These are phyloP conservation scores for Mariannaea sp. DNA, from an alignment of 2,329 filamentous ascomycete genomes.

Conservation along the genomic window DNA sequence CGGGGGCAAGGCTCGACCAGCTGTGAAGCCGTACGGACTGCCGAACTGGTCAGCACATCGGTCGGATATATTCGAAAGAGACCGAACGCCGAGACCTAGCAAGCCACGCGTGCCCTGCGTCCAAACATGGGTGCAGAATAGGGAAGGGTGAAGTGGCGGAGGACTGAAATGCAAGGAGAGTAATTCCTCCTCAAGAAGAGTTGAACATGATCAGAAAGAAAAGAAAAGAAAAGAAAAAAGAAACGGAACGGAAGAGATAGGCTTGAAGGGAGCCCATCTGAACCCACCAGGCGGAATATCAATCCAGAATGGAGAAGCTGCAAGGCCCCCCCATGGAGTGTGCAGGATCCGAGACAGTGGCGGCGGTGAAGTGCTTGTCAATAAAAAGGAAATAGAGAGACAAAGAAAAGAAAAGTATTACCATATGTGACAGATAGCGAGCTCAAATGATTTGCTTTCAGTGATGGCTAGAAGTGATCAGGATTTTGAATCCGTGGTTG, in stretches of 20 bases:
- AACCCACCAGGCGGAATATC: no score
- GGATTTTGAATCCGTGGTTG: not conserved
- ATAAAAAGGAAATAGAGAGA: not conserved
- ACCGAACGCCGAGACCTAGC: not conserved
- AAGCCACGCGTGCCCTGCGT: not conserved
- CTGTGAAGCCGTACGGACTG: not conserved
- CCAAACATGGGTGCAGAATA: not conserved
- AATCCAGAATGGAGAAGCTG: no score
- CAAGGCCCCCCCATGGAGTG: not conserved
- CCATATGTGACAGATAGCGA: no score
- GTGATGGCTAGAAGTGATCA: no score
- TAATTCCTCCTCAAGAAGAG: no score
- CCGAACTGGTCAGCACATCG: no score
- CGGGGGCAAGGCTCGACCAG: no score
- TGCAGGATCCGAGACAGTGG: not conserved
- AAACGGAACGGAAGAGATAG: no score
- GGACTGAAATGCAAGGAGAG: not conserved
- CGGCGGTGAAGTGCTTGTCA: slow-evolving; percentile 2
- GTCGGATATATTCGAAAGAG: not conserved
- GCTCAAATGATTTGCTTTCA: no score
- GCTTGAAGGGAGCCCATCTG: no score
- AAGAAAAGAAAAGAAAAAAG: no score
- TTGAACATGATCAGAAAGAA: no score
- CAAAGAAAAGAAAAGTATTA: not conserved
- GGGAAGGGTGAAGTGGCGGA: not conserved